Evolutionary conservation across 345 rosid species (phyloP).

Genomic region (Reutealis trisperma): DNA sequence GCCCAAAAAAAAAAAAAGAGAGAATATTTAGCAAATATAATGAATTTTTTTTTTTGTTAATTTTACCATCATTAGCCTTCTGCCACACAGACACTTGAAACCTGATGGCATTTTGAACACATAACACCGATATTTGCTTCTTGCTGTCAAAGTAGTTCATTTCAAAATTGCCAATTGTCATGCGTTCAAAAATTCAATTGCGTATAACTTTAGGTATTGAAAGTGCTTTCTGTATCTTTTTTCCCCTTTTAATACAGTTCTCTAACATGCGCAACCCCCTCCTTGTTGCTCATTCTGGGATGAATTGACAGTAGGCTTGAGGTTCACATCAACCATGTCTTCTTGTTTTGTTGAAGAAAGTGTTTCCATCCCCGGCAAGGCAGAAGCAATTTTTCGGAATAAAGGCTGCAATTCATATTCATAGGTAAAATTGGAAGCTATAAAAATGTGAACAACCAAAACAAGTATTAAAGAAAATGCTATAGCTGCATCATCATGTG

Average conservation of each 20-base stretch:
- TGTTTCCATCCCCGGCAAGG: constrained; percentile 95
- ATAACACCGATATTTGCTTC: not conserved
- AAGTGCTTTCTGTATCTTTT: not conserved
- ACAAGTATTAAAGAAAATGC: not conserved
- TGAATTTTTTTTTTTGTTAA: no score
- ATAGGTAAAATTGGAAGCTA: not conserved
- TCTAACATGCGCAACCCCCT: constrained; percentile 86
- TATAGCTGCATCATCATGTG: not conserved
- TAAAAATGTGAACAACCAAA: not conserved
- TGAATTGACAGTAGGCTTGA: constrained; percentile 67
- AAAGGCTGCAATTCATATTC: constrained; percentile 61
- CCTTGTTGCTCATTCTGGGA: constrained; percentile 76
- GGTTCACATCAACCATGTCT: constrained; percentile 97
- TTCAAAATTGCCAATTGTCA: not conserved
- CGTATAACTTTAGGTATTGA: not conserved
- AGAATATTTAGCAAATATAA: not conserved
- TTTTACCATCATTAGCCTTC: constrained; percentile 11
- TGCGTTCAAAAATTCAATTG: not conserved
- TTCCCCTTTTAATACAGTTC: not conserved
- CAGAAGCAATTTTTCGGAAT: constrained; percentile 91
- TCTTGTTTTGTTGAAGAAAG: constrained; percentile 82
- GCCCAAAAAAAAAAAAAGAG: not conserved
- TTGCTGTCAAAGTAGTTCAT: constrained; percentile 7
- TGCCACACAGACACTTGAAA: constrained; percentile 5
- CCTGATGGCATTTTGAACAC: constrained; percentile 13